These are phyloP conservation scores for Cairneyella variabilis DNA, from an alignment of 495 filamentous ascomycete genomes.

Conservation along the genomic window DNA sequence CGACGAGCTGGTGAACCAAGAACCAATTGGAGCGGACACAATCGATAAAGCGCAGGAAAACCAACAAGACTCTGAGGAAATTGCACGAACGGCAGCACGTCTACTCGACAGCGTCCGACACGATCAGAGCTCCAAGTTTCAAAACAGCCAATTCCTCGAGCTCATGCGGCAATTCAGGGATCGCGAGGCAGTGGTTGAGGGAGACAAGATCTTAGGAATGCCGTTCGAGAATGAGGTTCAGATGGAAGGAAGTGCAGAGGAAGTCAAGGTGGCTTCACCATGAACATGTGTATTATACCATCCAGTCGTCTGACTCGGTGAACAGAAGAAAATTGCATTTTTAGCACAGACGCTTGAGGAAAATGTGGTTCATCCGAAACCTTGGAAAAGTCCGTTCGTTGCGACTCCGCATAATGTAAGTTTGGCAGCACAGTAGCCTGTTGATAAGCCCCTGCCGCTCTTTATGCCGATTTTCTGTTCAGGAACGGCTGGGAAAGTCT, in stretches of 20 bases:
- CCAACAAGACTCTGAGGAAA: constrained; percentile 55
- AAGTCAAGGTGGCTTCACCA: constrained; percentile 8
- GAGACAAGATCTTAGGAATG: constrained; percentile 24
- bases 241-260: neutral
- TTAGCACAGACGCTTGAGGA: neutral
- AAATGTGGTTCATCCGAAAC: neutral
- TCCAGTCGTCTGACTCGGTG: neutral
- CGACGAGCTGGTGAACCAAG: constrained; percentile 24
- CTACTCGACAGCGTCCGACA: constrained; percentile 66
- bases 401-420: neutral
- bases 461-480: neutral
- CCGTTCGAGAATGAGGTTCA: neutral
- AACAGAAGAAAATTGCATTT: neutral
- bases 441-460: no score
- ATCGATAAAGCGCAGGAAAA: constrained; percentile 20
- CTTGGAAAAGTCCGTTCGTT: neutral
- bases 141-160: constrained; percentile 70
- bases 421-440: neutral
- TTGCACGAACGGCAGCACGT: constrained; percentile 66
- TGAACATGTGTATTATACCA: constrained; percentile 2
- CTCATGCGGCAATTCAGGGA: constrained; percentile 52
- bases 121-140: constrained; percentile 68
- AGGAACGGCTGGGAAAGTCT: no score
- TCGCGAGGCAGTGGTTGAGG: constrained; percentile 19
- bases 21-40: constrained; percentile 48